Base-by-base conservation (phyloP, 2,329 filamentous ascomycete genomes). In the Penicillium sp. region DNA sequence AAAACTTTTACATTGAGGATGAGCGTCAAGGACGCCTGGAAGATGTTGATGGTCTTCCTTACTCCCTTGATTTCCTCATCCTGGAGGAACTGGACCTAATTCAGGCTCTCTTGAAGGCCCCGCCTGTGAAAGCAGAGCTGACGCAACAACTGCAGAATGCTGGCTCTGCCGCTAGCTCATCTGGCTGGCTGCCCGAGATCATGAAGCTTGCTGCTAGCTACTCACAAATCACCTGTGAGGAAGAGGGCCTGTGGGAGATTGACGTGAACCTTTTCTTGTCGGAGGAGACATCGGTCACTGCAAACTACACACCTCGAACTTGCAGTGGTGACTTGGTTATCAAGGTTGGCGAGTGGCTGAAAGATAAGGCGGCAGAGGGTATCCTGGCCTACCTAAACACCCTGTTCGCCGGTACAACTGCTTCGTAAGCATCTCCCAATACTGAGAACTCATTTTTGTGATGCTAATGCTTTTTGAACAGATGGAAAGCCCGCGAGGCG, bases 201-300 rank as follows among this genome's bases (percentile, higher is more conserved):
- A 90, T 97, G 86, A 90, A 90, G 73, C 84, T 97, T 65, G 86
- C 92, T 10, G 87, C 92, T 20, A 87, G 88, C 1, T 98, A 96
- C 76, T 89, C 92, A 12, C 91, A 94, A 65, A 96, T 99, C 68
- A 93, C 90, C 1, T 88, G 87, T 31, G 95, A 99, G 75, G 95
- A 98, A 72, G 92, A 97, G 77, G 92, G 91, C 7, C 79, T 99
- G 10, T 99, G 95, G 95, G 92, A 97, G 68, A 92, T 97, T 63
- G 95, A 99, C 75, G 90, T 96, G 67, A 98, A 96, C 59, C 85
- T 99, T 2, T 99, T 96, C 76, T 83, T 99, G 49, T 94, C 92
- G 0, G 95, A 99, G 76, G 94, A 98, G 78, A 94, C 92, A 1
- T 94, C 92, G 2, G 90, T 97, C 17, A 96, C 92, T 12, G 91